phyloP scores from a whole-genome alignment of 148 eudicot genomes.

The Persicaria maculosa region DNA sequence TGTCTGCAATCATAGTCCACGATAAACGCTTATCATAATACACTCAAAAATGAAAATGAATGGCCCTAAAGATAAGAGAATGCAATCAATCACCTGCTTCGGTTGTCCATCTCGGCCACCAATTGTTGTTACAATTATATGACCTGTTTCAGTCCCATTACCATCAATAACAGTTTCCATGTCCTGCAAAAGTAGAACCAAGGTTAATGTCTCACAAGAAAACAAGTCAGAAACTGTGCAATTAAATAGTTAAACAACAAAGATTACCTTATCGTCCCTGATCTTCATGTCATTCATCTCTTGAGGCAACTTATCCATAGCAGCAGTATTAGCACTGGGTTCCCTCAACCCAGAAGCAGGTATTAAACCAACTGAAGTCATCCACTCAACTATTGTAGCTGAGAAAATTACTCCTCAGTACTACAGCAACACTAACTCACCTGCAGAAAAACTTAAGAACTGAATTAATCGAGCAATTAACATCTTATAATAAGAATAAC shows the following conservation, averaged over 20 bases:
- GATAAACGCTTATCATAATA: neutral
- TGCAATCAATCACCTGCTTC: conserved; percentile 29
- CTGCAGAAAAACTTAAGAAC: neutral
- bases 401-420: neutral
- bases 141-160: conserved; percentile 41
- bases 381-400: conserved; percentile 11
- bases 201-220: neutral
- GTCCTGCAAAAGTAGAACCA: conserved; percentile 17
- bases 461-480: neutral
- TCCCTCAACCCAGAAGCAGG: conserved; percentile 47
- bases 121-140: conserved; percentile 44
- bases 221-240: neutral
- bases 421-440: neutral
- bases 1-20: conserved; percentile 24
- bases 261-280: conserved; percentile 57
- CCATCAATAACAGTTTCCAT: conserved; percentile 40
- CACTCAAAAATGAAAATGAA: neutral
- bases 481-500: neutral
- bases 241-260: neutral
- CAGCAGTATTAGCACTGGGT: conserved; percentile 29
- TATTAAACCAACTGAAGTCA: conserved; percentile 45
- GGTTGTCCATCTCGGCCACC: conserved; percentile 48
- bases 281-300: conserved; percentile 70
- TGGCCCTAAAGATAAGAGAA: neutral
- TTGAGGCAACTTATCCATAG: conserved; percentile 44